Conservation (phyloP, 192 early-diverging fungal species). For the Cladochytrium replicatum region DNA sequence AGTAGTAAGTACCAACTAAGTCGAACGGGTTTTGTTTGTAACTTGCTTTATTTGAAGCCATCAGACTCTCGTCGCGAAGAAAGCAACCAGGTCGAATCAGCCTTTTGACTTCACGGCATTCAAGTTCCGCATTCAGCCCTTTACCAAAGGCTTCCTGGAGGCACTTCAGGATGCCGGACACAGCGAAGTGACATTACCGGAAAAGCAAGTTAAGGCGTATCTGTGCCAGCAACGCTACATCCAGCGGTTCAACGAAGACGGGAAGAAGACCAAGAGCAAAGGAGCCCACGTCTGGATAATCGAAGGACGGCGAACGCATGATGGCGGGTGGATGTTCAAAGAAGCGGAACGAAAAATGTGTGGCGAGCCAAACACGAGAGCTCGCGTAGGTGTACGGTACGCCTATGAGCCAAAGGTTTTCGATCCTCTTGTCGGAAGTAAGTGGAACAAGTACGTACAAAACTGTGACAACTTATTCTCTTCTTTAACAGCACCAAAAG, state of each 20-base stretch:
- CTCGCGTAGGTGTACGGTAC: slow-evolving; percentile 49
- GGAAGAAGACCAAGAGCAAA: slow-evolving; percentile 69
- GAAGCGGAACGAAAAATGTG: slow-evolving; percentile 62
- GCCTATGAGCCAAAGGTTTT: slow-evolving; percentile 60
- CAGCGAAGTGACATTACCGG: slow-evolving; percentile 52
- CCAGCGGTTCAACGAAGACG: slow-evolving; percentile 71
- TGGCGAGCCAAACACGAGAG: slow-evolving; percentile 48
- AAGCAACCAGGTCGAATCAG: slow-evolving; percentile 10
- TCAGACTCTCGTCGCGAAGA: slow-evolving; percentile 1
- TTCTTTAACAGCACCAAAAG: slow-evolving; percentile 43
- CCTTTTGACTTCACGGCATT: slow-evolving; percentile 62
- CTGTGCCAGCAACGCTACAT: slow-evolving; percentile 67
- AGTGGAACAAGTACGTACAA: background rate
- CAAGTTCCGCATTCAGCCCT: slow-evolving; percentile 75
- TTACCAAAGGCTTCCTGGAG: slow-evolving; percentile 66
- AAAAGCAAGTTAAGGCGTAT: slow-evolving; percentile 60
- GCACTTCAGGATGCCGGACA: slow-evolving; percentile 48
- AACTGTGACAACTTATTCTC: background rate
- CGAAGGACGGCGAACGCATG: slow-evolving; percentile 61
- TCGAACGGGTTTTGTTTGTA: background rate
- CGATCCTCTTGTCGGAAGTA: slow-evolving; percentile 61
- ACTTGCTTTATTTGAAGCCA: slow-evolving; percentile 2
- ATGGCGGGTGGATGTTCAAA: slow-evolving; percentile 56
- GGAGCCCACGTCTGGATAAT: slow-evolving; percentile 75
- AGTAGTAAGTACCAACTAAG: slow-evolving; percentile 4